Evolutionary conservation across 2,329 filamentous ascomycete genomes (phyloP).

Genomic region (Nigrospora osmanthi): DNA sequence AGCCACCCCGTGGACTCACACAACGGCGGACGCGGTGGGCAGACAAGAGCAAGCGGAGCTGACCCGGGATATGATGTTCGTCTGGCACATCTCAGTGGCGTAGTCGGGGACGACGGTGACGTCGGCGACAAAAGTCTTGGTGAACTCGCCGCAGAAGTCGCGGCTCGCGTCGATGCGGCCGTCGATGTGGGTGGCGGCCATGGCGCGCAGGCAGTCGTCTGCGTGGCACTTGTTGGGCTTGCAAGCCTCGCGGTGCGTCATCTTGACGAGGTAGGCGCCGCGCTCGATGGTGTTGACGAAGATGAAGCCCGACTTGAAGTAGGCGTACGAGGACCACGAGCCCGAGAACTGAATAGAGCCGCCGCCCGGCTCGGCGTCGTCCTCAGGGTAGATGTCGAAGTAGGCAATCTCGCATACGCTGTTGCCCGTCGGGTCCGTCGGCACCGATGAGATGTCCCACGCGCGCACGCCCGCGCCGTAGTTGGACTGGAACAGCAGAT

Average conservation of each 20-base stretch:
- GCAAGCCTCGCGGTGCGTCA: not conserved
- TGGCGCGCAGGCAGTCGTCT: not conserved
- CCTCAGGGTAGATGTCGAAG: constrained; percentile 44
- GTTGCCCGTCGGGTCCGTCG: constrained; percentile 33
- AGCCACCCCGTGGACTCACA: too few relatives aligned
- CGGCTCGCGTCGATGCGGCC: not conserved
- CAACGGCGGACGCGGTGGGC: not conserved
- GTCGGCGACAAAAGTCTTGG: not conserved
- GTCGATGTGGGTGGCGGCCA: not conserved
- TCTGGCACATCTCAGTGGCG: not conserved
- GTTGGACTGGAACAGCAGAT: constrained; percentile 38
- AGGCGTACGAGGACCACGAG: constrained; percentile 40
- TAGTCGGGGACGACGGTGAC: not conserved
- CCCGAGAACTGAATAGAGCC: constrained; percentile 31
- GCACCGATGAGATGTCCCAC: constrained; percentile 26
- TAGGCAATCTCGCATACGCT: constrained; percentile 35
- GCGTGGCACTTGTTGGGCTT: not conserved
- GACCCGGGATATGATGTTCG: not conserved
- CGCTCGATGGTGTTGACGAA: constrained; percentile 45
- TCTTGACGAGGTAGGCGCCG: constrained; percentile 39
- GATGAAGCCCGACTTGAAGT: constrained; percentile 39
- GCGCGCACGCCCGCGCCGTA: constrained; percentile 39
- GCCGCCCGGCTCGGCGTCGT: constrained; percentile 29
- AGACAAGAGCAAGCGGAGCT: not conserved
- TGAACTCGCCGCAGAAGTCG: not conserved